phyloP scores from a whole-genome alignment of 2,329 filamentous ascomycete species.

The Pseudogymnoascus sp. region DNA sequence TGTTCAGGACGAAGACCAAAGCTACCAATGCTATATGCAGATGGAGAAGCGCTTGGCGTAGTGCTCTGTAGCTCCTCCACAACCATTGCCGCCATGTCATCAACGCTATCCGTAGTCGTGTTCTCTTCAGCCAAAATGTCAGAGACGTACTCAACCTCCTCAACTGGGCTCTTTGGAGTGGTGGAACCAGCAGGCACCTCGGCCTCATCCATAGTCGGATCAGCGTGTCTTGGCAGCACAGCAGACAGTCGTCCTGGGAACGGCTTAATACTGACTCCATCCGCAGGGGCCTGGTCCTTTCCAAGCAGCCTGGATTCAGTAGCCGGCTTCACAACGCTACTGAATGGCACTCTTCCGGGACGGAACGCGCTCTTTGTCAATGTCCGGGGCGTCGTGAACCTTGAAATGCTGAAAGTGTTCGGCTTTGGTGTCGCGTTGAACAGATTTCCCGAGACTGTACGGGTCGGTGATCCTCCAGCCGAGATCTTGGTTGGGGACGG shows the following conservation, averaged over 20 bases:
- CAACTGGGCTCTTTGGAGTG: background rate
- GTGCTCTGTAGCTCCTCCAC: constrained; percentile 14
- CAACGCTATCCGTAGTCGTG: constrained; percentile 12
- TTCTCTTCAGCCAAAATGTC: constrained; percentile 17
- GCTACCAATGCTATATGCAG: constrained; percentile 15
- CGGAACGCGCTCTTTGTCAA: constrained; percentile 16
- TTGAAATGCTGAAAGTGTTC: constrained; percentile 26
- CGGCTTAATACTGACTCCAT: constrained; percentile 13
- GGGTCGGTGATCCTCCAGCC: constrained; percentile 25
- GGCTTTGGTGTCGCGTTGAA: constrained; percentile 24
- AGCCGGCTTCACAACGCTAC: constrained; percentile 12
- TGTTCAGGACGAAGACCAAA: constrained; percentile 44
- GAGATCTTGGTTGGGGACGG: constrained; percentile 27
- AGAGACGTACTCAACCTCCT: background rate
- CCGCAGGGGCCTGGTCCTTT: background rate
- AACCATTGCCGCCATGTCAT: constrained; percentile 13
- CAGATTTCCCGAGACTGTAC: constrained; percentile 7
- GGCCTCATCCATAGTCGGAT: constrained; percentile 20
- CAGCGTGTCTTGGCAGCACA: constrained; percentile 31
- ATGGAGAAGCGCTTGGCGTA: constrained; percentile 22
- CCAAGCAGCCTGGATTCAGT: background rate
- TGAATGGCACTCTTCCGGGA: constrained; percentile 19
- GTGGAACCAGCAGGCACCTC: background rate
- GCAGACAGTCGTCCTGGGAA: constrained; percentile 35
- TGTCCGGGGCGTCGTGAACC: constrained; percentile 25